Percentiles rank a stretch among this genome's conserved stretches.
phyloP scores from a whole-genome alignment of 768 basidiomycete species.

The Leccinum sublutescens region DNA sequence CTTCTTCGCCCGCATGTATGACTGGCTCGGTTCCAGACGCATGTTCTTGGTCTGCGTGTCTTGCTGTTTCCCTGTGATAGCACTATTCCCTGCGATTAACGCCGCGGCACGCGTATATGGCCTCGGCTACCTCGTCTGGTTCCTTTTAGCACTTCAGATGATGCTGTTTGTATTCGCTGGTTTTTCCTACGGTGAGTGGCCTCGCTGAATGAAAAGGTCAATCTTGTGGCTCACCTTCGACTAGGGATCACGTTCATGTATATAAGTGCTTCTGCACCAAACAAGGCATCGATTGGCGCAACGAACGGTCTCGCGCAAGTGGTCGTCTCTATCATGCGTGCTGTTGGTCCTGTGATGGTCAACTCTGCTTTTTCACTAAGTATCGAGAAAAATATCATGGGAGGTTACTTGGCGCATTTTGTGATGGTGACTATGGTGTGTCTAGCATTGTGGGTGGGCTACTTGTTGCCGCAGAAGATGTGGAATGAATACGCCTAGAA shows the following conservation, averaged over 20 bases:
- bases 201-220: neutral
- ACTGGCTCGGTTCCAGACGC: slow-evolving; percentile 56
- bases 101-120: slow-evolving; percentile 38
- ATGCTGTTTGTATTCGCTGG: slow-evolving; percentile 42
- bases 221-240: neutral
- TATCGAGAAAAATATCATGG: slow-evolving; percentile 40
- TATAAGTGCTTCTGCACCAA: slow-evolving; percentile 64
- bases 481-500: neutral
- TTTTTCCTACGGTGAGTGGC: slow-evolving; percentile 53
- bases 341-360: slow-evolving; percentile 26
- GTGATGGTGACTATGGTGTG: slow-evolving; percentile 32
- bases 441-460: slow-evolving; percentile 31
- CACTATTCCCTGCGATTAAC: slow-evolving; percentile 44
- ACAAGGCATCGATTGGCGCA: slow-evolving; percentile 64
- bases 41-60: slow-evolving; percentile 52
- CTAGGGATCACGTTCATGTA: slow-evolving; percentile 69
- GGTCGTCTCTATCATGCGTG: slow-evolving; percentile 30
- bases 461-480: slow-evolving; percentile 33
- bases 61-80: slow-evolving; percentile 45
- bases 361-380: slow-evolving; percentile 30
- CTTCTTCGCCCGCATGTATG: slow-evolving; percentile 57
- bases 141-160: slow-evolving; percentile 48
- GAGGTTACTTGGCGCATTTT: slow-evolving; percentile 56
- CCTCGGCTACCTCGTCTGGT: slow-evolving; percentile 45
- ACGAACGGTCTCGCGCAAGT: slow-evolving; percentile 56